Evolutionary conservation across 2,329 filamentous ascomycete species (phyloP), one percentile per base, ranked within the genome.

Genomic region (Alternaria longipes): DNA sequence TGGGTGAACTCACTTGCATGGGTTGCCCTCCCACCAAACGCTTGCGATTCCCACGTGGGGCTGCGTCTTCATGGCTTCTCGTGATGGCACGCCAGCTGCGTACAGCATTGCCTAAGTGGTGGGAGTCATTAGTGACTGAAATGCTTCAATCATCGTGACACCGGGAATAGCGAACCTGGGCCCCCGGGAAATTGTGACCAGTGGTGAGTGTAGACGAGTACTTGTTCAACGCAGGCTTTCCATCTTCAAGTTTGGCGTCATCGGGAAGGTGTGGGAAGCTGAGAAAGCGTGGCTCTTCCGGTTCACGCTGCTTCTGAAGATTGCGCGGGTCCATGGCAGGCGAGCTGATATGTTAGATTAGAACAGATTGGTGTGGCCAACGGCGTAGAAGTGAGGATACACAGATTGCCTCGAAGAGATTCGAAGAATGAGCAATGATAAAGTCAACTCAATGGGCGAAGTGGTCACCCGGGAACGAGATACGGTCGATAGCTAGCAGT

Each of bases 1-100:
- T 64, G 62, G 49, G 53, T 58, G 44, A 32, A 85, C 89, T 81
- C 80, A 92, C 90, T 97, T 97, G 88, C 94, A 97, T 38, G 94
- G 92, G 77, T 97, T 97, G 28, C 94, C 94, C 80, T 97, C 93
- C 94, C 94, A 98, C 94, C 94, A 97, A 5, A 97, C 92, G 5
- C 91, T 93, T 8, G 93, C 91, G 74, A 97, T 88, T 59, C 94
- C 94, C 26, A 98, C 91, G 66, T 98, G 94, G 12, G 94, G 92
- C 54, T 91, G 91, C 59, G 86, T 94, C 81, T 94, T 94, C 92
- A 98, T 97, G 73, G 90, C 88, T 57, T 95, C 84, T 71, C 88
- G 85, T 74, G 93, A 87, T 1, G 93, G 92, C 34, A 98, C 91
- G 24, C 94, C 94, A 8, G 94, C 93, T 14, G 91, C 94, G 80